Base-by-base conservation (phyloP, 371 early-diverging fungal species). In the Mucor indicus region DNA sequence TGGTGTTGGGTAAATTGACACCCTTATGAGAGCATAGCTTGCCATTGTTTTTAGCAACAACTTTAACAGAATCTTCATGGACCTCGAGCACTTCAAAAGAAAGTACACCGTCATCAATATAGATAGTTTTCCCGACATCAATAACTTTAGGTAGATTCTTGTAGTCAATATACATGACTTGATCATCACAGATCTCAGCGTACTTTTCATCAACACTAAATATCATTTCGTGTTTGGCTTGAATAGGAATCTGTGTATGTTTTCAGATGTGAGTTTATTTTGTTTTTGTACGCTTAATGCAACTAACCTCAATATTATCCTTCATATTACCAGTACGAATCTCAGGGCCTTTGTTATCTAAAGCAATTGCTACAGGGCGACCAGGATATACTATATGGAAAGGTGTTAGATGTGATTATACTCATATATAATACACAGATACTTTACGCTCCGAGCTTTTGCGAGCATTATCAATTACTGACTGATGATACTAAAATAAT, bases 281-380 rank as follows among this genome's bases (percentile, higher is more conserved):
- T 8, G 20, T 10, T 39, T 21, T n/a, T n/a, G n/a, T n/a, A n/a
- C n/a, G n/a, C n/a, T n/a, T n/a, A n/a, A n/a, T n/a, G 12, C 21
- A 53, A 37, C 30, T 53, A 54, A 69, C 69, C 55, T 84, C 81
- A 31, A 64, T 39, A 48, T 79, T 80, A 64, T 78, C 79, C 58
- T 69, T 75, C 83, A 88, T 87, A 46, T 79, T 59, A 50, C 91
- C 91, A 5, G 90, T 90, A 45, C 86, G 87, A 77, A 91, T 90
- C 64, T 88, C 92, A 32, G 89, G 89, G 13, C 88, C 93, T 66
- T 90, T 94, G 53, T 87, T 89, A 61, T 90, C 95, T 35, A 95
- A 75, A 27, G 93, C 89, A 62, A 94, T 88, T 48, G 91, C 93
- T 31, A 92, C 82, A 35, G 88, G 84, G 47, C 81, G 77, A 25